Conservation (phyloP, 1,284 basidiomycete species). For the Cutaneotrichosporon dermatis region DNA sequence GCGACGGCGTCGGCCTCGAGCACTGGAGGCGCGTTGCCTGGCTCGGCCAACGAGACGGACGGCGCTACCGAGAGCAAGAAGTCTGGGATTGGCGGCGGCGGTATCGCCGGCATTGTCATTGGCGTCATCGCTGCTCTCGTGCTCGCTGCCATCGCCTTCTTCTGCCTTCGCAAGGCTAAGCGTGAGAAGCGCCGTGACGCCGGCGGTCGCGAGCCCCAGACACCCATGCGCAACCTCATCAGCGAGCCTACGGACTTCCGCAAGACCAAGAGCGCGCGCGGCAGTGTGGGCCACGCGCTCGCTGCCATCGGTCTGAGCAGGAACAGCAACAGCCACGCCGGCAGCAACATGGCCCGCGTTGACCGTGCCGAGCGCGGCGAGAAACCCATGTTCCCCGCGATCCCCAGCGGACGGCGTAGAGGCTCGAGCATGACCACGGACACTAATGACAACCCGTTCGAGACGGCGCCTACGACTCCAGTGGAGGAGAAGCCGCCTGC, state of each 20-base stretch:
- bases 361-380: not conserved
- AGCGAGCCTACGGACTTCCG: constrained; percentile 13
- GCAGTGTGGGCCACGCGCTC: not conserved
- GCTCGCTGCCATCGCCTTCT: constrained; percentile 22
- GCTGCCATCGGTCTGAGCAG: not conserved
- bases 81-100: constrained; percentile 27
- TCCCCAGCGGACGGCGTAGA: not conserved
- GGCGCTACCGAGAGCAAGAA: not conserved
- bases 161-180: constrained; percentile 17
- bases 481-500: constrained; percentile 6
- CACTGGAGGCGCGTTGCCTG: not conserved
- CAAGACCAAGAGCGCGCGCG: constrained; percentile 6
- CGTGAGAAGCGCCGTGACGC: constrained; percentile 1
- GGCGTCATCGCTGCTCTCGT: constrained; percentile 32
- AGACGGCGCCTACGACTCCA: constrained; percentile 17
- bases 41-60: not conserved
- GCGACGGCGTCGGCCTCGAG: not conserved
- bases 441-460: constrained; percentile 13
- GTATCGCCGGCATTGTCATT: constrained; percentile 41
- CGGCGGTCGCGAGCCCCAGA: not conserved
- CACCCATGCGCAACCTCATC: constrained; percentile 6
- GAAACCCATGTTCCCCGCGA: not conserved
- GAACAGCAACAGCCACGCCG: not conserved
- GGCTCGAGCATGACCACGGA: not conserved
- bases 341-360: not conserved